phyloP scores from a whole-genome alignment of 148 eudicot genomes.

The Persicaria tinctoria region DNA sequence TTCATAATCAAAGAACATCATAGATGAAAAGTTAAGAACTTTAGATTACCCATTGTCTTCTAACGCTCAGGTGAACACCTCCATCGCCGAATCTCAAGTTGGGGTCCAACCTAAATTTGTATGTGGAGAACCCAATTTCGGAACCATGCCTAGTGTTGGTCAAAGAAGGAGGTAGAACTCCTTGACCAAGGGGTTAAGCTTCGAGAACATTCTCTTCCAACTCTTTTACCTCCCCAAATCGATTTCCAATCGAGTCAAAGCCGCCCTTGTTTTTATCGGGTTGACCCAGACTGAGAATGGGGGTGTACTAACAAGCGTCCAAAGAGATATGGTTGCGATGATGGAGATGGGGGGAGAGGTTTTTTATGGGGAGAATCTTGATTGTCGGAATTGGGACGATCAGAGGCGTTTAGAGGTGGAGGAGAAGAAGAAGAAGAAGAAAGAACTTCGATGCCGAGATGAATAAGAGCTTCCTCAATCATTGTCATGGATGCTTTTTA shows the following conservation, averaged over 20 bases:
- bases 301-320: not conserved
- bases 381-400: not conserved
- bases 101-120: slow-evolving; percentile 2
- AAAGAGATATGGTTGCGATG: not conserved
- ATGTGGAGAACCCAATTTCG: not conserved
- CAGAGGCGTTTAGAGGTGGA: too few relatives aligned
- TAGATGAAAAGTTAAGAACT: not conserved
- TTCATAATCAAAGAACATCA: not conserved
- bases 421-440: too few relatives aligned
- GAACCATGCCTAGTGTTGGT: not conserved
- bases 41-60: slow-evolving; percentile 2
- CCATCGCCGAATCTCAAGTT: not conserved
- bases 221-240: not conserved
- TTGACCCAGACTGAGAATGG: not conserved
- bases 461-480: not conserved
- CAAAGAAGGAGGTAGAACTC: slow-evolving; percentile 15
- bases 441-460: not conserved
- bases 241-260: not conserved
- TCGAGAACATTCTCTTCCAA: slow-evolving; percentile 16
- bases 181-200: slow-evolving; percentile 15
- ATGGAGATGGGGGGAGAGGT: not conserved
- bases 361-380: not conserved
- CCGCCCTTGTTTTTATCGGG: not conserved
- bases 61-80: not conserved
- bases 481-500: not conserved